Base-by-base conservation (phyloP, 306 rosid species). In the Pyrus bretschneideri region DNA sequence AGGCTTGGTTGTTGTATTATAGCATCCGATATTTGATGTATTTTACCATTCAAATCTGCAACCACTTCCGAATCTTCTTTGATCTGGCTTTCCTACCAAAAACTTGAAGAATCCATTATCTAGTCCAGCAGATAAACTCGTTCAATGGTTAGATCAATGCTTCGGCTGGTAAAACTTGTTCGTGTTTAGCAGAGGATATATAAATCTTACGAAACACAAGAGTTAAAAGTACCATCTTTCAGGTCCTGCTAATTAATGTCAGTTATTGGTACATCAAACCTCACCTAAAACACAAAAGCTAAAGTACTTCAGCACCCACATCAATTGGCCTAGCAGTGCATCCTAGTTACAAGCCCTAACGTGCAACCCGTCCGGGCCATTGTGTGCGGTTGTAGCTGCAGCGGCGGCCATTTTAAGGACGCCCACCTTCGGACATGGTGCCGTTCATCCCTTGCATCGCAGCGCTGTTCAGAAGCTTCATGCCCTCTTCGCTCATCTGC, bases 401-500 rank as follows among this genome's bases (percentile, higher is more conserved):
- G 68, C 3, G 70, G 17, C 8, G 25, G 45, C 64, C 57, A 5
- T 30, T 63, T 80, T 70, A 77, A 49, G 71, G 65, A 46, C 77
- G 70, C 22, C 83, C 81, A 64, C 66, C 85, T 61, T 81, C 82
- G 38, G 86, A 46, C 7, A 68, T 45, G 70, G 87, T 82, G 77
- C 81, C 81, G 58, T 78, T 87, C 61, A 89, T 85, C 60, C 96
- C 96, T 79, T 91, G 97, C 86, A 91, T 81, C 22, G 97, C 93
- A 79, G 91, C 97, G 76, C 93, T 90, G 70, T 93, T 86, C 22
- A 93, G 90, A 79, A 93, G 94, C 84, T 93, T 87, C 98, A 91
- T 93, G 61, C 98, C 98, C 72, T 93, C 98, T 81, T 93, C 97
- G 31, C 97, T 93, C 98, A 93, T 91, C 88, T 91, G 90, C 82